phyloP scores from a whole-genome alignment of 179 eudicot species.

The Spergularia azorica region DNA sequence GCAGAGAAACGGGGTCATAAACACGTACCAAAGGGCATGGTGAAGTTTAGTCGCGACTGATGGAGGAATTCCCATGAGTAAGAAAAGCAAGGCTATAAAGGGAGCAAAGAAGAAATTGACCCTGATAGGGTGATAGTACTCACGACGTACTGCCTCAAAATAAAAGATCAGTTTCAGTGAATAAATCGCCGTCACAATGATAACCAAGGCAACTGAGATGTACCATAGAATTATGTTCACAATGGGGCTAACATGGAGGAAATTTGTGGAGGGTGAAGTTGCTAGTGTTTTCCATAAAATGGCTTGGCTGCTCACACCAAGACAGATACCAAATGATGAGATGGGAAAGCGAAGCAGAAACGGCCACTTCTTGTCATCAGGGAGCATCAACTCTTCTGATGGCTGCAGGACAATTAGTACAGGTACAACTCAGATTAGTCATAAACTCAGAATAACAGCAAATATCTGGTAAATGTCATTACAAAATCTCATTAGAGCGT shows the following conservation, averaged over 20 bases:
- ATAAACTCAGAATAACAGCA: too few relatives aligned
- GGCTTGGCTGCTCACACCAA: slow-evolving; percentile 90
- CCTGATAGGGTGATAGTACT: slow-evolving; percentile 84
- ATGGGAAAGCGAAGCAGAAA: slow-evolving; percentile 83
- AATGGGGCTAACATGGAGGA: slow-evolving; percentile 52
- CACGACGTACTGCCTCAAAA: slow-evolving; percentile 94
- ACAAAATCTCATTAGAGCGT: background rate
- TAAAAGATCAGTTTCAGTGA: slow-evolving; percentile 59
- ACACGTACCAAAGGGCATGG: slow-evolving; percentile 63
- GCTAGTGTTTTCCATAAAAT: slow-evolving; percentile 81
- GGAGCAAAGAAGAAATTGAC: slow-evolving; percentile 96
- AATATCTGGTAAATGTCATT: background rate
- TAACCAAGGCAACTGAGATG: slow-evolving; percentile 53
- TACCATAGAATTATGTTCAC: slow-evolving; percentile 66
- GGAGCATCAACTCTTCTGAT: slow-evolving; percentile 75
- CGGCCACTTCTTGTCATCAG: slow-evolving; percentile 89
- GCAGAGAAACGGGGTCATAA: slow-evolving; percentile 71
- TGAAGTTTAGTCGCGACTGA: slow-evolving; percentile 42
- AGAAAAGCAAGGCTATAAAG: slow-evolving; percentile 68
- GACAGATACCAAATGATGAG: slow-evolving; percentile 86
- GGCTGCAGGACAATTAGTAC: slow-evolving; percentile 40
- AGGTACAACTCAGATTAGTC: background rate
- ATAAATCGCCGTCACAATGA: slow-evolving; percentile 43
- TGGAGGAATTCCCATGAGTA: slow-evolving; percentile 68
- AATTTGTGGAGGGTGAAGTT: slow-evolving; percentile 55